Conservation (phyloP, 1,139 yeast species). For the Kodamaea anthophila region DNA sequence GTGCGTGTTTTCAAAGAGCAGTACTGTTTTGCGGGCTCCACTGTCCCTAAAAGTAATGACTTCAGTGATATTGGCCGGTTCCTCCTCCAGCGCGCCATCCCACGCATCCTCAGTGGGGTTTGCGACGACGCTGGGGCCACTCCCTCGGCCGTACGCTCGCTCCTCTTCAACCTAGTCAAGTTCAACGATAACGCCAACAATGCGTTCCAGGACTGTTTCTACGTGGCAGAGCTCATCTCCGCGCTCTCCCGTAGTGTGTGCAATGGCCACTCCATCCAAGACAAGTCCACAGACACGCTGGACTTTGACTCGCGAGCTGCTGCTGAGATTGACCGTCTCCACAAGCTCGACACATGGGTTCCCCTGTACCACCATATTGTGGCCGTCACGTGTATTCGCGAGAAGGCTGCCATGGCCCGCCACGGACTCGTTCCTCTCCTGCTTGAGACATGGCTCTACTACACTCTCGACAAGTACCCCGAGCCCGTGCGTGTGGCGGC, state of each 20-base stretch:
- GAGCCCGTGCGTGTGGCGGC: slow-evolving; percentile 61
- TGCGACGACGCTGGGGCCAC: slow-evolving; percentile 61
- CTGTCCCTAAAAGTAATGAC: slow-evolving; percentile 73
- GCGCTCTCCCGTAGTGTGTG: slow-evolving; percentile 43
- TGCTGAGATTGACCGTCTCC: slow-evolving; percentile 59
- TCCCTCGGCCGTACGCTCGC: slow-evolving; percentile 56
- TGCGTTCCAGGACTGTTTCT: slow-evolving; percentile 67
- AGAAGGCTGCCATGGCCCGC: slow-evolving; percentile 55
- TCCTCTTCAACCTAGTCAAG: slow-evolving; percentile 65
- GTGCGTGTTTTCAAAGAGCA: slow-evolving; percentile 61
- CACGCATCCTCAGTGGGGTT: slow-evolving; percentile 53
- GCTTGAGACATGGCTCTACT: slow-evolving; percentile 44
- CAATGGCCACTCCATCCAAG: slow-evolving; percentile 13
- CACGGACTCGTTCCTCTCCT: slow-evolving; percentile 49
- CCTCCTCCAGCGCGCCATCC: slow-evolving; percentile 65
- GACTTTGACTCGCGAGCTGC: too few relatives aligned
- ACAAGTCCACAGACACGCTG: slow-evolving; percentile 18
- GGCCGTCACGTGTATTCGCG: slow-evolving; percentile 51
- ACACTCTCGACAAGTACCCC: slow-evolving; percentile 45
- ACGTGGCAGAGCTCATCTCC: slow-evolving; percentile 52
- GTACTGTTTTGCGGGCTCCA: slow-evolving; percentile 65
- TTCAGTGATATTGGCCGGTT: slow-evolving; percentile 65
- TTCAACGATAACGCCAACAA: slow-evolving; percentile 86
- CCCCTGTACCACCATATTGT: slow-evolving; percentile 65
- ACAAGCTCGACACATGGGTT: slow-evolving; percentile 80